phyloP scores from a whole-genome alignment of 805 yeast genomes.

The Ogataea pilisensis region DNA sequence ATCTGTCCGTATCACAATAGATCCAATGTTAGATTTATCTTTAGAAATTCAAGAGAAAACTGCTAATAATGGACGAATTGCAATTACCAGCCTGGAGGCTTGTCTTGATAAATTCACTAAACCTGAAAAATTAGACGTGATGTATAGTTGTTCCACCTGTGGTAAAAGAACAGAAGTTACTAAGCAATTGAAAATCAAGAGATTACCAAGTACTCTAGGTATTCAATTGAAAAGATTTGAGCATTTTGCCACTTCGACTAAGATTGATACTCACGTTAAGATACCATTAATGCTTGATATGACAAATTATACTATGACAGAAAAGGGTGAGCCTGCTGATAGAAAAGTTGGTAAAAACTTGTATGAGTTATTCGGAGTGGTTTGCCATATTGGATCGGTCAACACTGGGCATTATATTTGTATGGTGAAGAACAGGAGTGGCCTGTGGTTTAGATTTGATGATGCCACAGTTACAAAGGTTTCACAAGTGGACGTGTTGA shows the following conservation, averaged over 20 bases:
- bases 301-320: slow-evolving; percentile 46
- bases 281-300: slow-evolving; percentile 74
- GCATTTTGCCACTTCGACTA: slow-evolving; percentile 55
- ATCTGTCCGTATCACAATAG: slow-evolving; percentile 62
- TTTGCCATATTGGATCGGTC: slow-evolving; percentile 88
- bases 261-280: slow-evolving; percentile 69
- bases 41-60: slow-evolving; percentile 56
- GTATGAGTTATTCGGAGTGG: slow-evolving; percentile 82
- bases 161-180: slow-evolving; percentile 56
- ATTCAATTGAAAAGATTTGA: slow-evolving; percentile 82
- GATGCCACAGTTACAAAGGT: slow-evolving; percentile 77
- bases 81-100: slow-evolving; percentile 41
- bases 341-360: slow-evolving; percentile 26
- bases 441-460: slow-evolving; percentile 88
- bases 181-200: slow-evolving; percentile 65
- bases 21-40: slow-evolving; percentile 87
- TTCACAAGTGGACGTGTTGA: slow-evolving; percentile 58
- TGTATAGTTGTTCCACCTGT: slow-evolving; percentile 70
- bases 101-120: slow-evolving; percentile 77
- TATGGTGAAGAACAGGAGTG: slow-evolving; percentile 63
- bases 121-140: slow-evolving; percentile 70
- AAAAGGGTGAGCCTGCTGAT: neutral
- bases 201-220: slow-evolving; percentile 72
- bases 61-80: slow-evolving; percentile 14
- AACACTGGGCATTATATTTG: slow-evolving; percentile 95